Percentiles rank a stretch among this genome's conserved stretches.
phyloP scores from a whole-genome alignment of 495 filamentous ascomycete genomes.

The Xylaria venustula region DNA sequence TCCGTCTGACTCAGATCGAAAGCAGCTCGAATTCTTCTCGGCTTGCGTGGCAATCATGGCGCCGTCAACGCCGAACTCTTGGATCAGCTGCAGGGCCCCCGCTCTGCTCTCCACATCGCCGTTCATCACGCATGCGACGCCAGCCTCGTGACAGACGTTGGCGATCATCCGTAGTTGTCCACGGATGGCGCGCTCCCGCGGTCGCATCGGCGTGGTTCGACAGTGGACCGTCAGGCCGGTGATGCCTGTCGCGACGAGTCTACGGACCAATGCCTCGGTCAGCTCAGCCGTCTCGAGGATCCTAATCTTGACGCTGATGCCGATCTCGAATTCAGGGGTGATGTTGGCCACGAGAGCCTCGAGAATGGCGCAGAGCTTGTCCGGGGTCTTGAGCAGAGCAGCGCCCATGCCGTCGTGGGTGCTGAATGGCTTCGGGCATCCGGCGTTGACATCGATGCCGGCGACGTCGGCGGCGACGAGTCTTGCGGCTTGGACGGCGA shows the following conservation, averaged over 20 bases:
- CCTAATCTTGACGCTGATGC: conserved; percentile 93
- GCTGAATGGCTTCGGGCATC: conserved; percentile 95
- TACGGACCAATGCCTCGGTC: conserved; percentile 71
- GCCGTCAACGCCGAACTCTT: conserved; percentile 80
- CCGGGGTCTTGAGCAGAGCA: conserved; percentile 78
- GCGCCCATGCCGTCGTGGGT: conserved; percentile 93
- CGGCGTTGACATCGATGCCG: conserved; percentile 95
- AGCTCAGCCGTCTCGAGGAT: conserved; percentile 71
- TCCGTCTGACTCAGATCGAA: conserved; percentile 63
- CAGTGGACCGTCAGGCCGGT: conserved; percentile 91
- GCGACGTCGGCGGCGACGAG: conserved; percentile 82
- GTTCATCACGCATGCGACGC: conserved; percentile 91
- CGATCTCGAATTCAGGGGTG: conserved; percentile 70
- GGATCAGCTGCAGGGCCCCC: conserved; percentile 63
- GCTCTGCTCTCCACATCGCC: conserved; percentile 77
- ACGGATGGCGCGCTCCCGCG: conserved; percentile 80
- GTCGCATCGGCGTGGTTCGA: conserved; percentile 93
- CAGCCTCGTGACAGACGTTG: conserved; percentile 70
- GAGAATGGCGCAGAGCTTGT: conserved; percentile 77
- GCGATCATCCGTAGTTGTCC: conserved; percentile 81
- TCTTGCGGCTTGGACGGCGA: conserved; percentile 78
- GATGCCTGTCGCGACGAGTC: conserved; percentile 80
- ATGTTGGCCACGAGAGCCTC: conserved; percentile 78
- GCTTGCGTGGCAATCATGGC: conserved; percentile 96
- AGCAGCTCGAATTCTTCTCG: conserved; percentile 84